phyloP scores from a whole-genome alignment of 2,329 filamentous ascomycete genomes.

The Ophiostoma montium region DNA sequence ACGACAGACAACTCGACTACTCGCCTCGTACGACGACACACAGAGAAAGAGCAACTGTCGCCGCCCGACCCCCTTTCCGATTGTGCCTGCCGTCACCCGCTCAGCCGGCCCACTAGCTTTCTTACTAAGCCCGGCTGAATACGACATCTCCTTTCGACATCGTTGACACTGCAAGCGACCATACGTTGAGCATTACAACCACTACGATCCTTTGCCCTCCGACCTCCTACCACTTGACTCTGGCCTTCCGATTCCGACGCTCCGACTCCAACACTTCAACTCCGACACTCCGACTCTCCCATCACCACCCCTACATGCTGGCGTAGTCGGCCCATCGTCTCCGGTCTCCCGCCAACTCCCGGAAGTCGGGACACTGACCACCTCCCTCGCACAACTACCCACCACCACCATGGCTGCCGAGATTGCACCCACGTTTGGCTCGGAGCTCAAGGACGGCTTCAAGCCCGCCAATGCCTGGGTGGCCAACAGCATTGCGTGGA shows the following conservation, averaged over 20 bases:
- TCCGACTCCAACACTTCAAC: no score
- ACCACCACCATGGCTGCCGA: constrained; percentile 50
- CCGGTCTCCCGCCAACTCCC: no score
- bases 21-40: not conserved
- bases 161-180: not conserved
- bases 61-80: no score
- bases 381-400: no score
- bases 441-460: constrained; percentile 96
- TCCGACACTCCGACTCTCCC: no score
- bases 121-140: not conserved
- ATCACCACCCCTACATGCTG: no score
- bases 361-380: no score
- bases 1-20: not conserved
- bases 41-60: no score
- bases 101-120: not conserved
- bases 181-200: no score
- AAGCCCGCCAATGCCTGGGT: constrained; percentile 92
- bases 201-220: no score
- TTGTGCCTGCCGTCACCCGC: not conserved
- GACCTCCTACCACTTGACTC: no score
- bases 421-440: constrained; percentile 73
- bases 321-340: no score
- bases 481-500: constrained; percentile 76
- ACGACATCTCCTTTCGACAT: not conserved
- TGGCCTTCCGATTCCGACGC: not conserved